Conservation (phyloP, 495 filamentous ascomycete species). For the Astrothelium macrocarpum region DNA sequence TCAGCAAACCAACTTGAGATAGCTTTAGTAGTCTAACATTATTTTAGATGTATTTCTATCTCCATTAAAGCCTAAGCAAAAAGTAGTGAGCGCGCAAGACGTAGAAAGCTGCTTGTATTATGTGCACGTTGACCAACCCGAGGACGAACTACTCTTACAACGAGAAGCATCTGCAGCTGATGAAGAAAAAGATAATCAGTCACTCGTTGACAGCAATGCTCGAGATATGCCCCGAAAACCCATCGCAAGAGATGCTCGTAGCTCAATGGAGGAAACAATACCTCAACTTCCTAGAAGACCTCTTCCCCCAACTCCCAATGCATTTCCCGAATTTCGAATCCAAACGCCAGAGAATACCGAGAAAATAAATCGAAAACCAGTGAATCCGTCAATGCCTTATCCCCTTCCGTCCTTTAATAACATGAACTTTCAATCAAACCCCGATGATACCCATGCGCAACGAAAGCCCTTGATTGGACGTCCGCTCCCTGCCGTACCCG, state of each 20-base stretch:
- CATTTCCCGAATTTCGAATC: neutral
- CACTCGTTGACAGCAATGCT: neutral
- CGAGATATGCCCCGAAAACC: neutral
- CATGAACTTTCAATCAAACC: neutral
- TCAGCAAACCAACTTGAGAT: neutral
- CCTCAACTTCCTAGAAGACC: slow-evolving; percentile 6
- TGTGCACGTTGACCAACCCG: slow-evolving; percentile 55
- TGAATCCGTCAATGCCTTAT: neutral
- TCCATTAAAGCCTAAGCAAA: slow-evolving; percentile 73
- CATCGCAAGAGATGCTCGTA: neutral
- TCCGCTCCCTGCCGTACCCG: neutral
- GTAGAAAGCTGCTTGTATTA: slow-evolving; percentile 85
- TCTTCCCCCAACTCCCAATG: neutral
- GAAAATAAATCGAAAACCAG: neutral
- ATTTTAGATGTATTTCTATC: slow-evolving; percentile 82
- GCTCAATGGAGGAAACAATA: neutral
- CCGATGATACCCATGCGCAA: neutral
- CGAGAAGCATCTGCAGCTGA: neutral
- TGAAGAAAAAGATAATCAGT: neutral
- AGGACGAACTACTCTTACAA: neutral
- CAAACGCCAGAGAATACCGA: neutral
- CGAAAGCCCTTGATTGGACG: neutral
- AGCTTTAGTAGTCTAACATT: slow-evolving; percentile 6
- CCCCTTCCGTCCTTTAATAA: neutral
- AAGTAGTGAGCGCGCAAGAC: slow-evolving; percentile 80